Evolutionary conservation across 2,329 filamentous ascomycete genomes (phyloP).

Genomic region (Decorospora gaudefroyi): DNA sequence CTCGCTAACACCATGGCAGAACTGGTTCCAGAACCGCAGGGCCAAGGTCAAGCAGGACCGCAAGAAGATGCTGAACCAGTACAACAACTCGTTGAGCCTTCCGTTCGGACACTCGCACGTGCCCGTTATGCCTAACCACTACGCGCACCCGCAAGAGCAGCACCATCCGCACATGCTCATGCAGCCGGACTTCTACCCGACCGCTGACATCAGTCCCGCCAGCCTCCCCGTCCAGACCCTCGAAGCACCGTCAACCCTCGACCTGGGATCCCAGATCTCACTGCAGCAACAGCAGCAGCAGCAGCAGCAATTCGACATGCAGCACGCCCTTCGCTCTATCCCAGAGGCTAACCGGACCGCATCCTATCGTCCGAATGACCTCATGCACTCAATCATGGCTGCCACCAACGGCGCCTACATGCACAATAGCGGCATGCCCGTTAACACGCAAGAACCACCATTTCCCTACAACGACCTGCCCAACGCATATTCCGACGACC

Average conservation of each 20-base stretch:
- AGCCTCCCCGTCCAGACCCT: constrained; percentile 40
- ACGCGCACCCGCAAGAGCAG: constrained; percentile 26
- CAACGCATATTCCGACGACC: constrained; percentile 28
- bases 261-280: constrained; percentile 38
- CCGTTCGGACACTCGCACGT: constrained; percentile 32
- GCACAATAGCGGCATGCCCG: constrained; percentile 33
- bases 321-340: constrained; percentile 40
- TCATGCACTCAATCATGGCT: constrained; percentile 47
- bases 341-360: constrained; percentile 38
- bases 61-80: constrained; percentile 52
- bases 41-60: constrained; percentile 59
- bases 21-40: constrained; percentile 60
- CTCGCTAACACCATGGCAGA: constrained; percentile 49
- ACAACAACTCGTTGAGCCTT: constrained; percentile 44
- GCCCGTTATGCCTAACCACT: constrained; percentile 29
- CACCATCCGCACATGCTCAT: constrained; percentile 35
- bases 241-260: constrained; percentile 40
- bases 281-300: constrained; percentile 35
- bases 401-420: constrained; percentile 43
- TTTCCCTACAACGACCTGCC: constrained; percentile 35
- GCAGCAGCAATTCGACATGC: constrained; percentile 44
- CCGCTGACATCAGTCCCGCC: constrained; percentile 45
- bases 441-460: constrained; percentile 30
- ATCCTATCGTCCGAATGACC: constrained; percentile 37
- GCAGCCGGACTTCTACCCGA: constrained; percentile 35